Base-by-base conservation (phyloP, 768 basidiomycete genomes). In the Sarcomyxa edulis region DNA sequence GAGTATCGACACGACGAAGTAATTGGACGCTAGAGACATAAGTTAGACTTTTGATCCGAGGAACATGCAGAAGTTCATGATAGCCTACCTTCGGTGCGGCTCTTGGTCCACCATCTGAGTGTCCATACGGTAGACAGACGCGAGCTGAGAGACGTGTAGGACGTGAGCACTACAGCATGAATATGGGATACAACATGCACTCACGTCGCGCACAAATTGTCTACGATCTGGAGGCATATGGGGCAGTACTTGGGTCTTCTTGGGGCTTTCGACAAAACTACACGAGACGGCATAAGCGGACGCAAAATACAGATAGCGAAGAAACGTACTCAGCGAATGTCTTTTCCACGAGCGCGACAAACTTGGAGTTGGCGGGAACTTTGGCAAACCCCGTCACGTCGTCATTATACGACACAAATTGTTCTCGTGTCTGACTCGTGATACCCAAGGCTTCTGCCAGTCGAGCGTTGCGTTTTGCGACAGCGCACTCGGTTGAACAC, bases 371-470 rank as follows among this genome's bases (percentile, higher is more conserved):
- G 1, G 65, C 68, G n/a, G n/a, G n/a, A n/a, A n/a, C n/a, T 29
- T 66, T 67, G 12, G 75, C 85, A 51, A 83, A 82, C 2, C 55
- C 60, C 2, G 78, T 56, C 15, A 94, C 51, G 29, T 89, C 85
- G 2, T 79, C 70, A 15, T 60, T 58, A 56, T 87, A 95, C 4
- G 61, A 65, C 34, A 71, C 72, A 8, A 42, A 51, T 44, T 60
- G 58, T 32, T 66, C 72, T 12, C 67, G 62, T 6, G 55, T 60
- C 30, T 78, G 71, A 11, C 72, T 58, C 26, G 64, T 81, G 51
- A 98, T 95, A 0, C 94, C 93, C 4, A 99, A 61, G 2, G 96
- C 96, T 26, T 93, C 91, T 1, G 96, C 96, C 6, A 99, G 61
- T 24, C 78, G 66, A 1, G 83, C 88, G 49, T 96, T 97, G 8